Percentiles rank a stretch among this genome's conserved stretches.
phyloP scores from a whole-genome alignment of 768 basidiomycete genomes.

The Collybiopsis luxurians region DNA sequence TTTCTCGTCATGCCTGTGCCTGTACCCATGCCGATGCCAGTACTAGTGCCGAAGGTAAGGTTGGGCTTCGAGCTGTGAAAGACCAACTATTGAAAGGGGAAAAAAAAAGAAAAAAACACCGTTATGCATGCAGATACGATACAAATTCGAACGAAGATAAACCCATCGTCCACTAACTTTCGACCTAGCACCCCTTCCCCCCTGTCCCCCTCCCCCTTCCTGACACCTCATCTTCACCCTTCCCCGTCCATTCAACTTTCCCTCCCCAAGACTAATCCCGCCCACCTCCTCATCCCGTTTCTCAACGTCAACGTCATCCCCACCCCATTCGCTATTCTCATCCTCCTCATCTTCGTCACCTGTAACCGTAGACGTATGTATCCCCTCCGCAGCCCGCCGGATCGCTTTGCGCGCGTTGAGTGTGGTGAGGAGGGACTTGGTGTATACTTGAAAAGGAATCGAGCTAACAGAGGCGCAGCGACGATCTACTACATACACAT shows the following conservation, averaged over 20 bases:
- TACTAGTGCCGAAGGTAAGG: not conserved
- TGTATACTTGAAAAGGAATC: slow-evolving; percentile 26
- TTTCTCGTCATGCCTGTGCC: not conserved
- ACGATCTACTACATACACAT: slow-evolving; percentile 48
- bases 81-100: not conserved
- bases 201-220: no score
- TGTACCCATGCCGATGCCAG: no score
- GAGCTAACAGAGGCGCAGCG: slow-evolving; percentile 35
- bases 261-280: not conserved
- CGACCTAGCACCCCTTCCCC: not conserved
- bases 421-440: slow-evolving; percentile 28
- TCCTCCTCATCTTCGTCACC: not conserved
- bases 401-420: slow-evolving; percentile 26
- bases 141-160: no score
- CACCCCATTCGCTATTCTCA: no score
- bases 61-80: not conserved
- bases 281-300: not conserved
- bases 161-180: no score
- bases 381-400: not conserved
- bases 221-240: no score
- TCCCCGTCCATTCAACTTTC: not conserved
- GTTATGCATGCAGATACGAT: no score
- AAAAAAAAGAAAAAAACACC: not conserved
- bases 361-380: not conserved
- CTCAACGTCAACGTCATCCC: no score